These are phyloP conservation scores for Zoysia japonica DNA, from an alignment of 176 grass and related monocot genomes.

Conservation along the genomic window DNA sequence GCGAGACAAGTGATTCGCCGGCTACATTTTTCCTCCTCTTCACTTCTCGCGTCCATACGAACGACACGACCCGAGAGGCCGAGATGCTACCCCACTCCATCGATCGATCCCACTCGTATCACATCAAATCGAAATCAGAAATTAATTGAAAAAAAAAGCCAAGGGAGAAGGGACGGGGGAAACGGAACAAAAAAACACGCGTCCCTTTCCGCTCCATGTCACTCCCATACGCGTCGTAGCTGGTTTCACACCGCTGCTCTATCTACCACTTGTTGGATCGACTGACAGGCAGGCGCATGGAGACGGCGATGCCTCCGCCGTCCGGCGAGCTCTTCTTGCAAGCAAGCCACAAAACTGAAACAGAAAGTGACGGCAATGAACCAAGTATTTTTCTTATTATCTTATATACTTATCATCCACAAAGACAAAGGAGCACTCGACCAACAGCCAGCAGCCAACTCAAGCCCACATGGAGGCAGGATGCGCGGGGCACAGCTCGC, in stretches of 20 bases:
- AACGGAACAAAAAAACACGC: slow-evolving; percentile 20
- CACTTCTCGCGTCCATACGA: background rate
- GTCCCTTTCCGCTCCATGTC: slow-evolving; percentile 23
- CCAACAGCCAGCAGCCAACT: slow-evolving; percentile 57
- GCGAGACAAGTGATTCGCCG: slow-evolving; percentile 16
- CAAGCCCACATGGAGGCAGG: slow-evolving; percentile 46
- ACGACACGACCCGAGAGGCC: background rate
- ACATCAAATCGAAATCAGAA: background rate
- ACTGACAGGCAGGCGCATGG: background rate
- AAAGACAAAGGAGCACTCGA: slow-evolving; percentile 34
- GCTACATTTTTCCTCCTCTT: background rate
- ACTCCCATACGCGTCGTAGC: slow-evolving; percentile 36
- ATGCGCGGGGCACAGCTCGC: slow-evolving; percentile 58
- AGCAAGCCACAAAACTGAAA: slow-evolving; percentile 21
- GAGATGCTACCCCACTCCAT: too few relatives aligned
- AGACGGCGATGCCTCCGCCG: too few relatives aligned
- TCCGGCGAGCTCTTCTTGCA: too few relatives aligned
- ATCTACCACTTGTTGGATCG: too few relatives aligned
- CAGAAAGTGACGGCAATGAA: background rate
- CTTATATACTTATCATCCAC: background rate
- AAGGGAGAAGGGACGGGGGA: background rate
- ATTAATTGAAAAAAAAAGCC: background rate
- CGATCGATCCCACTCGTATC: background rate
- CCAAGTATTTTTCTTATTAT: too few relatives aligned
- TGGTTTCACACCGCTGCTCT: background rate